A percentile compares a stretch with the other conserved stretches of the same genome.
Conservation (phyloP, 2,329 filamentous ascomycete genomes). For the Stachybotrys chlorohalonatus region DNA sequence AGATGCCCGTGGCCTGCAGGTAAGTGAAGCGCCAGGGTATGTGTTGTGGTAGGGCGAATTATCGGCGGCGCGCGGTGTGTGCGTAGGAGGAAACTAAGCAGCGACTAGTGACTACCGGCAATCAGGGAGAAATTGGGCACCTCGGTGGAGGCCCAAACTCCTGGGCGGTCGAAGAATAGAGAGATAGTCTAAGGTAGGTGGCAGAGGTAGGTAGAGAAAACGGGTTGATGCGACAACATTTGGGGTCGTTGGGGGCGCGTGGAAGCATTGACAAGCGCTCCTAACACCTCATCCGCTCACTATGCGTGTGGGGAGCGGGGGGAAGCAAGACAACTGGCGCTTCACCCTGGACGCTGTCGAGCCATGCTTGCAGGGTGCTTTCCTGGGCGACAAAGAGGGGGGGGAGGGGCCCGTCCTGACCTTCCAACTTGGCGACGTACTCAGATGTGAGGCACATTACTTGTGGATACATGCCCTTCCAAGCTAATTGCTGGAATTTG, state of each 20-base stretch:
- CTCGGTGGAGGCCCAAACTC: slow-evolving; percentile 10
- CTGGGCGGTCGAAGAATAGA: not conserved
- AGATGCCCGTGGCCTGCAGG: not conserved
- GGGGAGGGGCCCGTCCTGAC: too few relatives aligned
- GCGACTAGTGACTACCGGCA: not conserved
- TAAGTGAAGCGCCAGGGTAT: not conserved
- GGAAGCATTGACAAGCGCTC: not conserved
- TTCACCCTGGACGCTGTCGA: not conserved
- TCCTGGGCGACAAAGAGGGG: not conserved
- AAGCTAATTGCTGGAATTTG: too few relatives aligned
- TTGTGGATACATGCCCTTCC: too few relatives aligned
- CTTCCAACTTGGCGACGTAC: too few relatives aligned
- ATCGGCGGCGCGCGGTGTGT: not conserved
- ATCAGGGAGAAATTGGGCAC: slow-evolving; percentile 8
- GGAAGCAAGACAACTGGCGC: not conserved
- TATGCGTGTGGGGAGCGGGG: not conserved
- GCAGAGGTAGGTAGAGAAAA: not conserved
- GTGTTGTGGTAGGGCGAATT: not conserved
- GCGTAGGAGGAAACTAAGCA: not conserved
- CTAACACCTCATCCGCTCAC: not conserved
- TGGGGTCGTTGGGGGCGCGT: not conserved
- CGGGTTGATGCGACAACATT: not conserved
- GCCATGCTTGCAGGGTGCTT: not conserved
- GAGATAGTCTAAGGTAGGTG: not conserved
- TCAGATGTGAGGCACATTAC: too few relatives aligned